Evolutionary conservation across 495 filamentous ascomycete species (phyloP).

Genomic region (Lichenothelia convexa): DNA sequence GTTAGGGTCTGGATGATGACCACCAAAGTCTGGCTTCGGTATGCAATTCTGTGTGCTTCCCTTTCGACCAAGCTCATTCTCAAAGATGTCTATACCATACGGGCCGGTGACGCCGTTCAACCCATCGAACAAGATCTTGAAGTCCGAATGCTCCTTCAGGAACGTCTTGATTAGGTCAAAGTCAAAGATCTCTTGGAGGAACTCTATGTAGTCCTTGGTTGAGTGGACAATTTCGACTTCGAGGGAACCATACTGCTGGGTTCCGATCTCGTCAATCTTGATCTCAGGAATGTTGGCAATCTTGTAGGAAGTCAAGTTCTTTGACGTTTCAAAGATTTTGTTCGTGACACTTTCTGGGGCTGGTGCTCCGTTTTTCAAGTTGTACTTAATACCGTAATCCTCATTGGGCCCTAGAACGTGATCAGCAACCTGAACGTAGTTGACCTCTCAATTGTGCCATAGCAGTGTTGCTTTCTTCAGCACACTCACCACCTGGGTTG

Average conservation of each 20-base stretch:
- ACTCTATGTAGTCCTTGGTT: slow-evolving; percentile 74
- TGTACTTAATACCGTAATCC: slow-evolving; percentile 99
- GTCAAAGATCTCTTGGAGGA: slow-evolving; percentile 97
- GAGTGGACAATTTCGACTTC: slow-evolving; percentile 93
- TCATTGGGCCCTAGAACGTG: slow-evolving; percentile 51
- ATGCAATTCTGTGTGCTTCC: slow-evolving; percentile 84
- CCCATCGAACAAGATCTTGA: slow-evolving; percentile 93
- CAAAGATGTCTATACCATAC: slow-evolving; percentile 87
- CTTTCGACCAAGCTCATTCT: slow-evolving; percentile 71
- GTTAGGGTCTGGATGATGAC: slow-evolving; percentile 95
- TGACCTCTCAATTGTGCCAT: neutral
- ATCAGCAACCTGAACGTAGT: neutral
- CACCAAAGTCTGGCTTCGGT: slow-evolving; percentile 83
- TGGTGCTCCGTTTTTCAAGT: slow-evolving; percentile 84
- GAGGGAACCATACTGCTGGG: slow-evolving; percentile 60
- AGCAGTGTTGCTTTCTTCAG: neutral
- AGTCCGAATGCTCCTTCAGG: slow-evolving; percentile 65
- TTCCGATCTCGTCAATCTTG: slow-evolving; percentile 68
- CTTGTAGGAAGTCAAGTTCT: slow-evolving; percentile 79
- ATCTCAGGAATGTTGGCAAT: slow-evolving; percentile 71
- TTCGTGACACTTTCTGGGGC: slow-evolving; percentile 92
- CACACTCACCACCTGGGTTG: slow-evolving; percentile 77
- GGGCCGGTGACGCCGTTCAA: slow-evolving; percentile 89
- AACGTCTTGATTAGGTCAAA: slow-evolving; percentile 89
- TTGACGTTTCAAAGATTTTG: slow-evolving; percentile 86